Conservation (phyloP, 257 asterid species). For the Coffea canephora region DNA sequence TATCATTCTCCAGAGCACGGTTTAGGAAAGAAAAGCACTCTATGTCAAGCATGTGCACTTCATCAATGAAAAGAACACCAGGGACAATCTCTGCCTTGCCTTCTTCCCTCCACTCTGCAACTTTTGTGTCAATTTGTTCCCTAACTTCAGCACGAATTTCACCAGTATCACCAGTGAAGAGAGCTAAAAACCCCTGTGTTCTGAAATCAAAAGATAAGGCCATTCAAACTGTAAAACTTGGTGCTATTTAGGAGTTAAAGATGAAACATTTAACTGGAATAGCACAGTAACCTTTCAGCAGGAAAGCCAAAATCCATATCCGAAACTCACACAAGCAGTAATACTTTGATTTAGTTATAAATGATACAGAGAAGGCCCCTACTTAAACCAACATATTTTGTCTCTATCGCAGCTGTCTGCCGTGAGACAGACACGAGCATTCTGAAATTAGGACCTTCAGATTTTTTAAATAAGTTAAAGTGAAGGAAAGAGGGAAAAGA, state of each 20-base stretch:
- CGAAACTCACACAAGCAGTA: not conserved
- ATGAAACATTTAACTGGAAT: not conserved
- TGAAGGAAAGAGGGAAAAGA: not conserved
- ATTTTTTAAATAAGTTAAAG: not conserved
- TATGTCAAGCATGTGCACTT: conserved; percentile 98
- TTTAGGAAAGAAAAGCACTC: conserved; percentile 95
- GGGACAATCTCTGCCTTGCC: conserved; percentile 96
- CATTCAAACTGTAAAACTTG: not conserved
- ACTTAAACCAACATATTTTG: not conserved
- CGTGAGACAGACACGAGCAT: not conserved
- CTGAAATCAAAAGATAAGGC: conserved; percentile 35
- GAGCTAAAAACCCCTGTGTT: conserved; percentile 92
- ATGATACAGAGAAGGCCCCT: not conserved
- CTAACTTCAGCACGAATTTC: conserved; percentile 94
- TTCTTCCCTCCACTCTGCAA: conserved; percentile 99
- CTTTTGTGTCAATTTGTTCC: conserved; percentile 95
- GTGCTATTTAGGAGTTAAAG: not conserved
- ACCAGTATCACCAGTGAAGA: conserved; percentile 90
- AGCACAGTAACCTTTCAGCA: not conserved
- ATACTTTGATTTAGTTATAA: not conserved
- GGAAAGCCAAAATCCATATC: conserved; percentile 5
- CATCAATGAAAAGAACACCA: conserved; percentile 93
- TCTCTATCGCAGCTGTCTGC: not conserved
- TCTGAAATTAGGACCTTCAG: not conserved
- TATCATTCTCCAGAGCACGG: conserved; percentile 92